A percentile compares a stretch with the other conserved stretches of the same genome.
These are phyloP conservation scores for Neopestalotiopsis clavispora DNA, from an alignment of 2,329 filamentous ascomycete genomes.

Conservation along the genomic window DNA sequence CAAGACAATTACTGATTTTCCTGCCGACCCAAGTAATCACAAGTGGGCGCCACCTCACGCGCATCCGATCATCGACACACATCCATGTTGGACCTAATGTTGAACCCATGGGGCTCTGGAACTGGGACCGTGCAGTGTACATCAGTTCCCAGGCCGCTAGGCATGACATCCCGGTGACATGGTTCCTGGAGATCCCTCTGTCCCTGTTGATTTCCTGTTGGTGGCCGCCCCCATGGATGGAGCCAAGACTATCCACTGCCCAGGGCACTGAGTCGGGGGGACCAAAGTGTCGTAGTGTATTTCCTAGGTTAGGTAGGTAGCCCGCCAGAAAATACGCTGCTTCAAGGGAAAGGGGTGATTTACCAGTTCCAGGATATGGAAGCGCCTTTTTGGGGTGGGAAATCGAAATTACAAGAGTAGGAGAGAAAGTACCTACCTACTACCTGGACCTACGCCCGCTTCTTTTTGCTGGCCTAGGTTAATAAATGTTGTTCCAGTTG, in stretches of 20 bases:
- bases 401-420: constrained; percentile 12
- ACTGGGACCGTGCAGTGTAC: constrained; percentile 1
- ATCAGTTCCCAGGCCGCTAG: neutral
- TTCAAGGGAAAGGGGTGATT: constrained; percentile 11
- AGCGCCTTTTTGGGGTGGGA: neutral
- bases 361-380: constrained; percentile 6
- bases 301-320: neutral
- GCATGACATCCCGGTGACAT: constrained; percentile 15
- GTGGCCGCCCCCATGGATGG: neutral
- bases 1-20: too few relatives aligned
- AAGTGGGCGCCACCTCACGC: neutral
- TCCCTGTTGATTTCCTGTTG: constrained; percentile 9
- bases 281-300: neutral
- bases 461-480: neutral
- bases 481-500: neutral
- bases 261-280: constrained; percentile 12
- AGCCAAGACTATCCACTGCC: constrained; percentile 7
- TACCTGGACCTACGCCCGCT: neutral
- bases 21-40: neutral
- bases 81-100: neutral
- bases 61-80: neutral
- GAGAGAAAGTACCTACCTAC: neutral
- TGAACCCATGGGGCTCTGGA: neutral
- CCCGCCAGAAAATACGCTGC: neutral
- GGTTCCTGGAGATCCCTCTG: constrained; percentile 17